Percentiles rank a stretch among this genome's conserved stretches.
Evolutionary conservation across 768 basidiomycete species (phyloP).

Genomic region (Macrocybe gigantea): DNA sequence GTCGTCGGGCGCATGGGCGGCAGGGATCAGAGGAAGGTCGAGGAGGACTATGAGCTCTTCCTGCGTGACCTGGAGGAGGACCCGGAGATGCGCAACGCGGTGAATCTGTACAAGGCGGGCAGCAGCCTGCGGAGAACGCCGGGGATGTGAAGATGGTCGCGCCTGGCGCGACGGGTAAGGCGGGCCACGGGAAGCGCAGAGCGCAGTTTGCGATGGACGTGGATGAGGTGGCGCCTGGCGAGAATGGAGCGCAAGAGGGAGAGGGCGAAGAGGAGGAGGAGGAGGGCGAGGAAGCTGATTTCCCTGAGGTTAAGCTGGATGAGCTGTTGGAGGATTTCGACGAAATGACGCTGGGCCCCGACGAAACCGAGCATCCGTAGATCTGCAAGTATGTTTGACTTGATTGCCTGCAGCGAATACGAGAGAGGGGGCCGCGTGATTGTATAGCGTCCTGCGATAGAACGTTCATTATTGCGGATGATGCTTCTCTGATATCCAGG

Average conservation of each 20-base stretch:
- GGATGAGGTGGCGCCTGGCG: slow-evolving; percentile 35
- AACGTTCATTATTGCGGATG: too few relatives aligned
- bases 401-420: not conserved
- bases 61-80: slow-evolving; percentile 93
- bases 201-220: slow-evolving; percentile 65
- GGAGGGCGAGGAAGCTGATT: slow-evolving; percentile 72
- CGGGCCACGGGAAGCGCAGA: slow-evolving; percentile 34
- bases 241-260: slow-evolving; percentile 7
- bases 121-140: too few relatives aligned
- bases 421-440: too few relatives aligned
- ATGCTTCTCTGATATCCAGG: too few relatives aligned
- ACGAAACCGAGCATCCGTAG: slow-evolving; percentile 6
- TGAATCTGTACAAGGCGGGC: slow-evolving; percentile 79
- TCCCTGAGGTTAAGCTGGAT: slow-evolving; percentile 81
- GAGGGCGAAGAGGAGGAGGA: slow-evolving; percentile 28
- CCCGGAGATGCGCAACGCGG: slow-evolving; percentile 77
- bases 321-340: slow-evolving; percentile 91
- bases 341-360: slow-evolving; percentile 72
- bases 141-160: slow-evolving; percentile 46
- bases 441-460: too few relatives aligned
- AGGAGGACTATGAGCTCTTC: slow-evolving; percentile 96
- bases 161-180: slow-evolving; percentile 29
- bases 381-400: too few relatives aligned
- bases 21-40: slow-evolving; percentile 86
- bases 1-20: slow-evolving; percentile 90